Percentiles rank a stretch among this genome's conserved stretches.
These are phyloP conservation scores for Malassezia sympodialis DNA, from an alignment of 1,284 basidiomycete species.

Conservation along the genomic window DNA sequence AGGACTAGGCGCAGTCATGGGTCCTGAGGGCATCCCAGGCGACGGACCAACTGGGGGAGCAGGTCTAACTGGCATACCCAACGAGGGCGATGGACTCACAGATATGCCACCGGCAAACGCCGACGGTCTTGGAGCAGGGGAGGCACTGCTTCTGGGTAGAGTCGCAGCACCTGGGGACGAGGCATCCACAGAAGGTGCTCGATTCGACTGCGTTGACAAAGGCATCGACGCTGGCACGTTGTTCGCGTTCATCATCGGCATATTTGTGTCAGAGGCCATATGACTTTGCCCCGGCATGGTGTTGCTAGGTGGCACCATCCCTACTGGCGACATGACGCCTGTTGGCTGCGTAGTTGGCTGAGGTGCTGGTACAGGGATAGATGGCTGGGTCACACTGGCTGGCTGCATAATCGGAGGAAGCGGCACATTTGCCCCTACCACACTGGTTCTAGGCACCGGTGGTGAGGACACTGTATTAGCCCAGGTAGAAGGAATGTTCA, in stretches of 20 bases:
- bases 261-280: neutral
- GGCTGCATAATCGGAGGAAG: neutral
- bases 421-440: neutral
- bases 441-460: neutral
- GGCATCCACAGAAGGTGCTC: neutral
- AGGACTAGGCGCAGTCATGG: neutral
- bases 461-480: neutral
- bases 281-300: neutral
- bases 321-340: neutral
- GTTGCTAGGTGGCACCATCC: neutral
- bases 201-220: neutral
- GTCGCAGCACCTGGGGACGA: neutral
- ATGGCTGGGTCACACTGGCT: neutral
- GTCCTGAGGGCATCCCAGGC: neutral
- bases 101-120: neutral
- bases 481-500: neutral
- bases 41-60: neutral
- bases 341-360: neutral
- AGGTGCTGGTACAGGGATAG: neutral
- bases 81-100: neutral
- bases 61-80: neutral
- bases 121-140: neutral
- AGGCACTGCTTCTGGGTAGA: neutral
- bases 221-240: neutral
- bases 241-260: neutral